Conservation (phyloP, 1,139 yeast genomes). For the Candida pseudocylindracea region DNA sequence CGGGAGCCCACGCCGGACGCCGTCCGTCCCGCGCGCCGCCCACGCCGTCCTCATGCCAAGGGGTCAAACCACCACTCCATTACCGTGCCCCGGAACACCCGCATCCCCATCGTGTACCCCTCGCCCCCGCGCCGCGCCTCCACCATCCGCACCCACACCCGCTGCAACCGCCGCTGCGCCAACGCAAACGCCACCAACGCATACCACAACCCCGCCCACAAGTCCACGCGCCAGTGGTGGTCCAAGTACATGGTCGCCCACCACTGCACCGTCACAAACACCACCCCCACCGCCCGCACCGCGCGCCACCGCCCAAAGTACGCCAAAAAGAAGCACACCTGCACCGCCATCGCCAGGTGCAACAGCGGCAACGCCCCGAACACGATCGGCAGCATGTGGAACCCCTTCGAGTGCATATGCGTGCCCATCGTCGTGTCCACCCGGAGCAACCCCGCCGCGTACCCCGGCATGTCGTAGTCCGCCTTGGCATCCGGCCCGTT, state of each 20-base stretch:
- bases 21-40: no score
- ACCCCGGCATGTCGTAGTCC: conserved; percentile 38
- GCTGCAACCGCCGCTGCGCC: conserved; percentile 4
- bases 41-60: conserved; percentile 5
- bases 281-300: conserved; percentile 12
- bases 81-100: conserved; percentile 24
- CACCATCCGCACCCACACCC: conserved; percentile 8
- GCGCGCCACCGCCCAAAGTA: conserved; percentile 16
- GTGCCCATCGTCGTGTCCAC: conserved; percentile 44
- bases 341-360: conserved; percentile 42
- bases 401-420: conserved; percentile 35
- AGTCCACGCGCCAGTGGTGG: conserved; percentile 48
- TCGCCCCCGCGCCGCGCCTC: conserved; percentile 12
- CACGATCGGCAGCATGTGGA: conserved; percentile 45
- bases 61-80: conserved; percentile 31
- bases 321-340: conserved; percentile 22
- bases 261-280: conserved; percentile 33
- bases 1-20: no score
- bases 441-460: conserved; percentile 46
- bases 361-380: conserved; percentile 52
- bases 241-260: conserved; percentile 58
- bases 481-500: conserved; percentile 31
- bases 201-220: conserved; percentile 28
- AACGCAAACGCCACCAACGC: conserved; percentile 21
- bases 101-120: conserved; percentile 34